Conservation (phyloP, 106 monocot genomes). For the Apostasia ramifera region DNA sequence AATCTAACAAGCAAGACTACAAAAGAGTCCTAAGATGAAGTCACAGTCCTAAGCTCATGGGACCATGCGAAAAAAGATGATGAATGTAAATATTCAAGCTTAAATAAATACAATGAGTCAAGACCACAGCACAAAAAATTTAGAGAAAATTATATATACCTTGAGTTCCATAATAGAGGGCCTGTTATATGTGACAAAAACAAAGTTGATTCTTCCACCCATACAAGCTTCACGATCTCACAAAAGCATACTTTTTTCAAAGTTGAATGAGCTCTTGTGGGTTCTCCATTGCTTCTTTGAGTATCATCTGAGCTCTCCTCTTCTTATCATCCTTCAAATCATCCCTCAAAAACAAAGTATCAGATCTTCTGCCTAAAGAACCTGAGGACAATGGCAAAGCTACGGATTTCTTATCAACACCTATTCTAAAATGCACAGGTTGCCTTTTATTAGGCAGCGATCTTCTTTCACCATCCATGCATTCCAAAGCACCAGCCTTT, state of each 20-base stretch:
- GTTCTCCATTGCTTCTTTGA: slow-evolving; percentile 92
- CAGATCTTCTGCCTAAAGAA: slow-evolving; percentile 19
- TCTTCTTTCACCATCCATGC: slow-evolving; percentile 9
- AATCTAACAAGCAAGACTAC: no score
- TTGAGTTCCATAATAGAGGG: slow-evolving; percentile 4
- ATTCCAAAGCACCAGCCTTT: slow-evolving; percentile 31
- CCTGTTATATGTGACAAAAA: background rate
- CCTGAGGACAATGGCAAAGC: slow-evolving; percentile 19
- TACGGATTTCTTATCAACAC: slow-evolving; percentile 64
- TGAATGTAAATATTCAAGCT: no score
- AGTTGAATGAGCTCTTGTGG: slow-evolving; percentile 79
- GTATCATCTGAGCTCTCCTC: slow-evolving; percentile 79
- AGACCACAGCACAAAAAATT: background rate
- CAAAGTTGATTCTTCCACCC: no score
- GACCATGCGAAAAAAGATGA: no score
- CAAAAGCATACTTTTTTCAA: slow-evolving; percentile 18
- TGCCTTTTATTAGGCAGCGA: slow-evolving; percentile 47
- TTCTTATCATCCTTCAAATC: slow-evolving; percentile 95
- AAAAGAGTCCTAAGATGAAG: no score
- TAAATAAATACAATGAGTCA: background rate
- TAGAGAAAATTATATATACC: slow-evolving; percentile 18
- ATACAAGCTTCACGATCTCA: background rate
- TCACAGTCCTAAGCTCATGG: no score
- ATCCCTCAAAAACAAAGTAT: slow-evolving; percentile 53
- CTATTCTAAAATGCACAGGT: slow-evolving; percentile 56